Percentiles rank a stretch among this genome's conserved stretches.
Evolutionary conservation across 2,329 filamentous ascomycete species (phyloP).

Genomic region (Fusarium temperatum): DNA sequence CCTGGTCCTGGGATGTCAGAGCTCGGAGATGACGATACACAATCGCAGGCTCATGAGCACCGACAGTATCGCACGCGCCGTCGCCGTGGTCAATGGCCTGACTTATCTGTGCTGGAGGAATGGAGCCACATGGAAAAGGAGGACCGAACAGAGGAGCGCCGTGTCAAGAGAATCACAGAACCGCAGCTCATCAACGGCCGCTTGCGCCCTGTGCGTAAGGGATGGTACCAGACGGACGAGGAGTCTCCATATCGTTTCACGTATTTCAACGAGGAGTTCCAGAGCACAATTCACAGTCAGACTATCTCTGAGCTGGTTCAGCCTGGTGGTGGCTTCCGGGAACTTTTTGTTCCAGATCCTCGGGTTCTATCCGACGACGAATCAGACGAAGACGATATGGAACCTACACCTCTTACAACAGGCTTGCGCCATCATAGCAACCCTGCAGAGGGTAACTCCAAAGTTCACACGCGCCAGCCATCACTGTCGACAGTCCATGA

Average conservation of each 20-base stretch:
- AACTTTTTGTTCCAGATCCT: conserved; percentile 91
- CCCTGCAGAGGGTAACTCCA: conserved; percentile 52
- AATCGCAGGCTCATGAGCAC: conserved; percentile 54
- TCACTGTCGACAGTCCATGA: conserved; percentile 50
- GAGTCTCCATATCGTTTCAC: conserved; percentile 95
- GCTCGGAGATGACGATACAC: conserved; percentile 78
- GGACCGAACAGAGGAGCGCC: conserved; percentile 77
- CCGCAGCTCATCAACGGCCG: conserved; percentile 92
- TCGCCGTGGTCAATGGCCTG: conserved; percentile 82
- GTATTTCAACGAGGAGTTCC: conserved; percentile 98
- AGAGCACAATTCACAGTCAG: conserved; percentile 94
- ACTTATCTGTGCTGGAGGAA: conserved; percentile 83
- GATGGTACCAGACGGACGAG: conserved; percentile 88
- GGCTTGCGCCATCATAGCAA: conserved; percentile 38
- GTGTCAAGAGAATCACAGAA: conserved; percentile 92
- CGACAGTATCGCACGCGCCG: conserved; percentile 58
- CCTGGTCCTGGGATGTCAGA: conserved; percentile 78
- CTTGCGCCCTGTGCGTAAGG: conserved; percentile 78
- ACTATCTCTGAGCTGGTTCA: conserved; percentile 93
- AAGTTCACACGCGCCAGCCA: conserved; percentile 56
- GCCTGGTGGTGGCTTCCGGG: conserved; percentile 81
- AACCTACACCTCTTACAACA: conserved; percentile 38
- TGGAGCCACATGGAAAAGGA: conserved; percentile 94
- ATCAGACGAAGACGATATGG: conserved; percentile 70
- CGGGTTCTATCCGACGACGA: conserved; percentile 78